Evolutionary conservation across 371 early-diverging fungal genomes (phyloP), one percentile per base, ranked within the genome.

Genomic region (Mucor sp.): DNA sequence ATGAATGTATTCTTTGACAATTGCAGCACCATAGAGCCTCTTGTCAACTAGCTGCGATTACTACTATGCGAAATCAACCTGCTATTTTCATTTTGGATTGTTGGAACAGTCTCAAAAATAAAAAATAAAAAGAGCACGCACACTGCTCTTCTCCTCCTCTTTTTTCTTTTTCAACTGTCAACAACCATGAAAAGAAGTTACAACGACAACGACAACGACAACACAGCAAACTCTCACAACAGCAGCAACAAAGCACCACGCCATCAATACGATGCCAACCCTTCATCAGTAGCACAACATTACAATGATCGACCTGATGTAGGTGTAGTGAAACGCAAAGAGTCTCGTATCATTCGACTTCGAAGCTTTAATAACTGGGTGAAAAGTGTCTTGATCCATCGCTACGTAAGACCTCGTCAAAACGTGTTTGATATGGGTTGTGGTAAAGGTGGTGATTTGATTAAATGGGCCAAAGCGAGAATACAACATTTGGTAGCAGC

Each of bases 371-470:
- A 99, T 87, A 99, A 99, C 80, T 99, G 98, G 97, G 79, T 96
- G 61, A 99, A 99, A 71, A 87, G 94, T 14, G 83, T 94, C 1
- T 79, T 99, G 32, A 95, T 99, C 68, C 77, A 85, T 15, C 74
- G 86, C n/a, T 89, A 90, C 72, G 85, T 87, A 0, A 74, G 78
- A 11, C 77, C 79, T 0, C 70, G 72, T 0, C 76, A 83, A 37
- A 67, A 60, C 60, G 95, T 95, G 0, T 85, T 99, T 59, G 99
- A 99, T 79, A 80, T 99, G 69, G 97, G 97, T 5, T 98, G 98
- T 75, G 99, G 99, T 6, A 99, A 99, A 83, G 99, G 99, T 25
- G 99, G 99, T n/a, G 99, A 99, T 81, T 78, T 99, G 61, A 76
- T 86, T 39, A 99, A 99, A 74, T 98, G 94, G 94, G 73, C 83